These are phyloP conservation scores for Zizania latifolia DNA, from an alignment of 176 grass and related monocot species.

Conservation along the genomic window DNA sequence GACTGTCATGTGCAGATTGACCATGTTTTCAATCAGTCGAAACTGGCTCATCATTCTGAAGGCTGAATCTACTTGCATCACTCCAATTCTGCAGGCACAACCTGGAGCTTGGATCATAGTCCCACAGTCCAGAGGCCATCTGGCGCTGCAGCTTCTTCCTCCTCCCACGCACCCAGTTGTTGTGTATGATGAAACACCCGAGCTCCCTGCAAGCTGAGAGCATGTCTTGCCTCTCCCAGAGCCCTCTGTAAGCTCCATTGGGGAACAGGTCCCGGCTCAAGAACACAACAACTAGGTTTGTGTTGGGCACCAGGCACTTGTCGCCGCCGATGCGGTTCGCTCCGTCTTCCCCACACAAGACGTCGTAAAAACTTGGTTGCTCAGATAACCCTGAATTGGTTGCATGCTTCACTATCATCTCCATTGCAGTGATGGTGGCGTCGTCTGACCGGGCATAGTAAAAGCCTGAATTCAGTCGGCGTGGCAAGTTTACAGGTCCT, in stretches of 20 bases:
- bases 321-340: slow-evolving; percentile 36
- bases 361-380: slow-evolving; percentile 90
- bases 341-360: slow-evolving; percentile 68
- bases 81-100: slow-evolving; percentile 64
- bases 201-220: slow-evolving; percentile 34
- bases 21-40: not conserved
- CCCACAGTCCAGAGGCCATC: slow-evolving; percentile 58
- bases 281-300: slow-evolving; percentile 60
- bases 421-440: slow-evolving; percentile 49
- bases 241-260: slow-evolving; percentile 69
- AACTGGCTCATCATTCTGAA: not conserved
- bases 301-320: slow-evolving; percentile 53
- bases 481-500: slow-evolving; percentile 85
- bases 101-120: slow-evolving; percentile 71
- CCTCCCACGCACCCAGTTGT: slow-evolving; percentile 82
- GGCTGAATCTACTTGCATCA: not conserved
- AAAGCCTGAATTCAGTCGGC: slow-evolving; percentile 80
- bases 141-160: slow-evolving; percentile 64
- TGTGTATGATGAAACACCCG: slow-evolving; percentile 70
- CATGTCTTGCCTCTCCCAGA: slow-evolving; percentile 53
- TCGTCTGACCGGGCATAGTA: slow-evolving; percentile 67
- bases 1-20: too few relatives aligned
- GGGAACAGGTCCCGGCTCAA: slow-evolving; percentile 57
- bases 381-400: slow-evolving; percentile 56
- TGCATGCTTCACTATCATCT: slow-evolving; percentile 74